These are phyloP conservation scores for Ensete glaucum DNA, from an alignment of 176 grass and related monocot species.

Conservation along the genomic window DNA sequence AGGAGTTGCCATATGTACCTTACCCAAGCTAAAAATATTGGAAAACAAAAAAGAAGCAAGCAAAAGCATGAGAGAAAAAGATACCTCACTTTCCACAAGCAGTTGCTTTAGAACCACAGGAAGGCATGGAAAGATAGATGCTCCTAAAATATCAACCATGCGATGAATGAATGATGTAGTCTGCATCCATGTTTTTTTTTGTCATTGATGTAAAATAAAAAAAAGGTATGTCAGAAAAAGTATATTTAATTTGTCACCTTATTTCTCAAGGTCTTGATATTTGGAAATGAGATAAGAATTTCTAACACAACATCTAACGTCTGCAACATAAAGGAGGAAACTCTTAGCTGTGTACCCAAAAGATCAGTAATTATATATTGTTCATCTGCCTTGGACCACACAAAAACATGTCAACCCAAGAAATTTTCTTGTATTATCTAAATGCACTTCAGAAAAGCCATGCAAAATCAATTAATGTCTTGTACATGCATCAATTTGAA, in stretches of 20 bases:
- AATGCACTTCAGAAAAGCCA: neutral
- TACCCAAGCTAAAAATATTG: neutral
- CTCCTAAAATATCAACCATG: constrained; percentile 91
- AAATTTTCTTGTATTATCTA: constrained; percentile 12
- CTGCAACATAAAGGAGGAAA: constrained; percentile 34
- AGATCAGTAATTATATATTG: neutral
- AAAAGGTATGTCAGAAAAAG: constrained; percentile 15
- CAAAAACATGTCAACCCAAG: neutral
- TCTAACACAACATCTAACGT: constrained; percentile 70
- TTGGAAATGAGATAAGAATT: constrained; percentile 71
- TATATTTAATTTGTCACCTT: constrained; percentile 49
- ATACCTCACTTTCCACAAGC: constrained; percentile 80
- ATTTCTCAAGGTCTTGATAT: constrained; percentile 50
- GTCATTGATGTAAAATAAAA: constrained; percentile 25
- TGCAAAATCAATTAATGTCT: too few species aligned
- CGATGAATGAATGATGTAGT: constrained; percentile 87
- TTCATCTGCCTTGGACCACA: neutral
- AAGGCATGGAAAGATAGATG: constrained; percentile 68
- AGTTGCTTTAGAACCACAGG: constrained; percentile 59
- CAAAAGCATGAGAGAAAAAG: constrained; percentile 4
- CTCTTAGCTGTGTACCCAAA: neutral
- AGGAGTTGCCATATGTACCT: neutral
- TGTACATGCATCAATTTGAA: neutral
- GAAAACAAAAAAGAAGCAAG: neutral
- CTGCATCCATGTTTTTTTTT: constrained; percentile 38